Conservation (phyloP, 2,329 filamentous ascomycete species). For the Calycina marina region DNA sequence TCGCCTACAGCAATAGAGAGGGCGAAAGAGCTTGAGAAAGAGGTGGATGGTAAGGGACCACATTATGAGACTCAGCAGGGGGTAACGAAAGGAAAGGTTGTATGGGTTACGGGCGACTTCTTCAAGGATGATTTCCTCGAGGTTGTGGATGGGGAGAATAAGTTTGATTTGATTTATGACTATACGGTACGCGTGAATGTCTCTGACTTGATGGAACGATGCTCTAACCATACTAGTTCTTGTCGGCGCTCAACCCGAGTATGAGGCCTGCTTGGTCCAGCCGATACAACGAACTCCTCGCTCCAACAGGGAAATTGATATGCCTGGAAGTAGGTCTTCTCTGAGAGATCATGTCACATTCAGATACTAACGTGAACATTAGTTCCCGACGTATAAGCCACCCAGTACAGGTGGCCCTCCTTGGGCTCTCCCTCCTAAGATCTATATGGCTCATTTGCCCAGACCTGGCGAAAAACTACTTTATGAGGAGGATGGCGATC, state of each 20-base stretch:
- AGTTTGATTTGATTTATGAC: constrained; percentile 53
- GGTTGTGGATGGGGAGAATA: constrained; percentile 24
- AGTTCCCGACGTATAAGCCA: constrained; percentile 64
- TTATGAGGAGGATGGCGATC: constrained; percentile 41
- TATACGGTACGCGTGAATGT: constrained; percentile 38
- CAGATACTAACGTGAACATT: no score
- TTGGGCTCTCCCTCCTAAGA: constrained; percentile 51
- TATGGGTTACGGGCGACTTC: constrained; percentile 50
- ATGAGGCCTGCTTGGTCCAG: constrained; percentile 38
- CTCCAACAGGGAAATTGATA: constrained; percentile 35
- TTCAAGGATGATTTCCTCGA: constrained; percentile 44
- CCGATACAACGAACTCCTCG: constrained; percentile 35
- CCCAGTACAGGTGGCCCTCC: constrained; percentile 55
- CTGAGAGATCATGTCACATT: no score
- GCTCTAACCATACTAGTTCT: constrained; percentile 31
- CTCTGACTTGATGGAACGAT: neutral
- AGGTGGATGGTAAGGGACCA: constrained; percentile 24
- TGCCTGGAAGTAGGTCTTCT: no score
- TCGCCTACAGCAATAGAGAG: constrained; percentile 9
- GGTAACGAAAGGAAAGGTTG: constrained; percentile 33
- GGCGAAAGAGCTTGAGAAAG: constrained; percentile 9
- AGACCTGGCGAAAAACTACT: constrained; percentile 52
- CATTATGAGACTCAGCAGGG: constrained; percentile 29
- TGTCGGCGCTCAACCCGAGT: constrained; percentile 43
- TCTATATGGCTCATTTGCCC: constrained; percentile 58